Evolutionary conservation across 768 basidiomycete species (phyloP).

Genomic region (Termitomyces heimii): DNA sequence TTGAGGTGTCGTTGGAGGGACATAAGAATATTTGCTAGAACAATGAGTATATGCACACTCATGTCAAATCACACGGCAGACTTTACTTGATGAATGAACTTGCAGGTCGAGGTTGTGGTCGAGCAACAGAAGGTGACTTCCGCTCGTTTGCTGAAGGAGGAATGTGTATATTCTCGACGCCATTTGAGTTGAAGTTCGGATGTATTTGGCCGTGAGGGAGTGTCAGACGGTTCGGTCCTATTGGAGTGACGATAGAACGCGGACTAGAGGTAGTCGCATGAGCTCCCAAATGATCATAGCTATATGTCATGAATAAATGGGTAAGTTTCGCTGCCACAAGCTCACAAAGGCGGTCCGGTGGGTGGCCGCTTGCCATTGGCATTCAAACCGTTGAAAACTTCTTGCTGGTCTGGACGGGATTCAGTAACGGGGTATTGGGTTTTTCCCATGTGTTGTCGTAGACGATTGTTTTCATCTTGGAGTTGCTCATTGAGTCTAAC

Average conservation of each 20-base stretch:
- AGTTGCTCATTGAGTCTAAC: constrained; percentile 46
- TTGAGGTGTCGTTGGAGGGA: constrained; percentile 38
- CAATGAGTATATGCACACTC: constrained; percentile 17
- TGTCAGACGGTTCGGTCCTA: constrained; percentile 62
- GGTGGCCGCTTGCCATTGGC: constrained; percentile 63
- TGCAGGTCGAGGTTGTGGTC: constrained; percentile 34
- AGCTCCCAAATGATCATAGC: constrained; percentile 17
- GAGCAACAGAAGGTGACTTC: constrained; percentile 12
- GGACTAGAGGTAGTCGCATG: constrained; percentile 52
- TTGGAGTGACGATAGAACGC: constrained; percentile 45
- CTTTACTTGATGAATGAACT: constrained; percentile 21
- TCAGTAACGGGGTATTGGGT: constrained; percentile 13
- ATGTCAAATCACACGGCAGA: constrained; percentile 6
- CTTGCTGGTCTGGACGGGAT: constrained; percentile 26
- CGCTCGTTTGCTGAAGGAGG: constrained; percentile 17
- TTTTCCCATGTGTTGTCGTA: constrained; percentile 29
- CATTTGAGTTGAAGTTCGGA: constrained; percentile 32
- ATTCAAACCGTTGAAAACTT: constrained; percentile 28
- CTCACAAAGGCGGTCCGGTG: constrained; percentile 38
- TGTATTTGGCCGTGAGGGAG: constrained; percentile 55
- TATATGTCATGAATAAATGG: constrained; percentile 10
- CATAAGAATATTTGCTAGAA: constrained; percentile 64
- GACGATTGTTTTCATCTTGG: constrained; percentile 41
- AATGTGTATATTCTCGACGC: constrained; percentile 13
- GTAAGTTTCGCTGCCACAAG: background rate